These are phyloP conservation scores for Sporothrix brunneoviolacea DNA, from an alignment of 2,329 filamentous ascomycete species.

Conservation along the genomic window DNA sequence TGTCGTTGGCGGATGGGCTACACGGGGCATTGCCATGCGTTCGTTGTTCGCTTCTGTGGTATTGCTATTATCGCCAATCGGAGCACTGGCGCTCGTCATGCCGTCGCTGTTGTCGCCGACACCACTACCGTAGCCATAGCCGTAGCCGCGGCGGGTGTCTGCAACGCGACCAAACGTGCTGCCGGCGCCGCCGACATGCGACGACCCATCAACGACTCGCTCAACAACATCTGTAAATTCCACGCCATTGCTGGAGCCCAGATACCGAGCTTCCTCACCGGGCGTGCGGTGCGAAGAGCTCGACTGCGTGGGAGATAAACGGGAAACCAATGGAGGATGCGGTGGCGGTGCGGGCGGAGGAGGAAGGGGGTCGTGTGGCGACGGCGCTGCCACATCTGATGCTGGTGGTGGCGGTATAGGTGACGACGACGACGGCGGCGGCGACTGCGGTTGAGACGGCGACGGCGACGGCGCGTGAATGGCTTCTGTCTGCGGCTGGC, in stretches of 20 bases:
- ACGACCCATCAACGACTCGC: background rate
- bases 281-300: background rate
- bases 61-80: too few species aligned
- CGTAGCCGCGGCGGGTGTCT: background rate
- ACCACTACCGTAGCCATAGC: background rate
- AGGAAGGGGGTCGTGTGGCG: background rate
- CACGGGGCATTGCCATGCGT: background rate
- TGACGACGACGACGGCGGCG: too few species aligned
- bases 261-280: conserved; percentile 2
- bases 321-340: background rate
- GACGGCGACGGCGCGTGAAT: too few species aligned
- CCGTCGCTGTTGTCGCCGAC: background rate
- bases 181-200: background rate
- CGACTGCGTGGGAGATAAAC: background rate
- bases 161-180: background rate
- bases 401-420: too few species aligned
- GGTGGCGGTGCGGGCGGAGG: background rate
- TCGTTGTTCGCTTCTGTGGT: background rate
- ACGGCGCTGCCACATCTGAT: too few species aligned
- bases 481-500: background rate
- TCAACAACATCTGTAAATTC: conserved; percentile 9
- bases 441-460: too few species aligned
- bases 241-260: conserved; percentile 6
- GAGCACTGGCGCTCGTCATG: background rate
- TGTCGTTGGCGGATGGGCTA: background rate